Conservation (phyloP, 805 yeast genomes). For the Brettanomyces sp. region DNA sequence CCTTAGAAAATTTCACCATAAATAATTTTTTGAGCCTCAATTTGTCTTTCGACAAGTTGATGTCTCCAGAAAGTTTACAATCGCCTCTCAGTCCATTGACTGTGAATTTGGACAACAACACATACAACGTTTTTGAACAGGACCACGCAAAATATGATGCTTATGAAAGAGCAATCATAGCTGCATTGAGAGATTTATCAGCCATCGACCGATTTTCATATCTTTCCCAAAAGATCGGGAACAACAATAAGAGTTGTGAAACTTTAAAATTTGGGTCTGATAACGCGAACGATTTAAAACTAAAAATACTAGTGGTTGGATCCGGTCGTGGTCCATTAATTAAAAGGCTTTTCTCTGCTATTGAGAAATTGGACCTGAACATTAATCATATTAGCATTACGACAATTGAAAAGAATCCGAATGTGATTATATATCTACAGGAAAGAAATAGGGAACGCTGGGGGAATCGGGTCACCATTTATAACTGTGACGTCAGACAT, state of each 20-base stretch:
- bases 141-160: conserved; percentile 61
- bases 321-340: conserved; percentile 86
- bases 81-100: conserved; percentile 67
- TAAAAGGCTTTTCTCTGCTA: conserved; percentile 37
- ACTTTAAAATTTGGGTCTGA: conserved; percentile 7
- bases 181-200: conserved; percentile 36
- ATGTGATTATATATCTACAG: conserved; percentile 43
- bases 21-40: conserved; percentile 11
- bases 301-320: conserved; percentile 58
- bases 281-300: neutral
- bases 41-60: conserved; percentile 5
- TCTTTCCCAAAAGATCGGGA: neutral
- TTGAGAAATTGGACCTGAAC: conserved; percentile 24
- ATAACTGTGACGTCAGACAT: conserved; percentile 49
- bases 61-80: conserved; percentile 18
- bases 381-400: conserved; percentile 25
- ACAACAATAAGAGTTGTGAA: conserved; percentile 1
- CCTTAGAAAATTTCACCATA: conserved; percentile 19
- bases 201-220: conserved; percentile 12
- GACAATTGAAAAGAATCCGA: conserved; percentile 67
- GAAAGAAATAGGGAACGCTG: conserved; percentile 43
- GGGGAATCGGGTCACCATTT: conserved; percentile 41
- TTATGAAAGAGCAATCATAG: conserved; percentile 55
- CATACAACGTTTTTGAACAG: conserved; percentile 62
- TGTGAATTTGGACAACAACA: conserved; percentile 43